phyloP scores from a whole-genome alignment of 306 rosid species.

The Rosa multiflora region DNA sequence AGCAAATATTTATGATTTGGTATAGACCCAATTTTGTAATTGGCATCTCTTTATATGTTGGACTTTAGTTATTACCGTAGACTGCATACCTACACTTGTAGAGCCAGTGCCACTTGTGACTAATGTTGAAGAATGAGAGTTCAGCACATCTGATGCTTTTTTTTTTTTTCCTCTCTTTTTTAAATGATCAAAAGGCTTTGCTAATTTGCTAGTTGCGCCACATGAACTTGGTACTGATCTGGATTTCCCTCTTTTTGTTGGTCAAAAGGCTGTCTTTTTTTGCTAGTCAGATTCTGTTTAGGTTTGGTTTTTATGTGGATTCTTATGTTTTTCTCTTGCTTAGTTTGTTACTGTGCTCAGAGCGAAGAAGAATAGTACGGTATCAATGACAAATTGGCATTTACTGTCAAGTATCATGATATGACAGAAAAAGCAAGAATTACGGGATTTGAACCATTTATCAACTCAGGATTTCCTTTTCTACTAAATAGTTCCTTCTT shows the following conservation, averaged over 20 bases:
- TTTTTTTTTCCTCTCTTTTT: no score
- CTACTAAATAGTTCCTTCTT: conserved; percentile 1
- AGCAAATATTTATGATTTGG: background rate
- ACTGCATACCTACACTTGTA: background rate
- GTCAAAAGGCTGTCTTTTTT: no score
- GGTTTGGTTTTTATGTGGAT: conserved; percentile 17
- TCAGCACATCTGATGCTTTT: background rate
- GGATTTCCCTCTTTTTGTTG: background rate
- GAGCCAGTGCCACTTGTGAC: background rate
- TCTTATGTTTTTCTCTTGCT: conserved; percentile 27
- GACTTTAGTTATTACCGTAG: background rate
- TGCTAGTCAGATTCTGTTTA: background rate
- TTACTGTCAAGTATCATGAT: conserved; percentile 80
- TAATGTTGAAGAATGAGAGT: background rate
- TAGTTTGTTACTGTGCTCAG: conserved; percentile 37
- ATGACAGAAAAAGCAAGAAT: conserved; percentile 72
- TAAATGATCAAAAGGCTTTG: no score
- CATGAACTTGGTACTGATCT: background rate
- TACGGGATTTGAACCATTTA: conserved; percentile 88
- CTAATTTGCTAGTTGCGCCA: background rate
- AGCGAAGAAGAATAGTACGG: conserved; percentile 45
- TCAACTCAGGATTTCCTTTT: conserved; percentile 39
- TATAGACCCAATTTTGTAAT: background rate
- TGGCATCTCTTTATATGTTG: background rate
- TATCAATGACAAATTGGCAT: conserved; percentile 84